phyloP scores from a whole-genome alignment of 495 filamentous ascomycete species.

The Extremus antarcticus region DNA sequence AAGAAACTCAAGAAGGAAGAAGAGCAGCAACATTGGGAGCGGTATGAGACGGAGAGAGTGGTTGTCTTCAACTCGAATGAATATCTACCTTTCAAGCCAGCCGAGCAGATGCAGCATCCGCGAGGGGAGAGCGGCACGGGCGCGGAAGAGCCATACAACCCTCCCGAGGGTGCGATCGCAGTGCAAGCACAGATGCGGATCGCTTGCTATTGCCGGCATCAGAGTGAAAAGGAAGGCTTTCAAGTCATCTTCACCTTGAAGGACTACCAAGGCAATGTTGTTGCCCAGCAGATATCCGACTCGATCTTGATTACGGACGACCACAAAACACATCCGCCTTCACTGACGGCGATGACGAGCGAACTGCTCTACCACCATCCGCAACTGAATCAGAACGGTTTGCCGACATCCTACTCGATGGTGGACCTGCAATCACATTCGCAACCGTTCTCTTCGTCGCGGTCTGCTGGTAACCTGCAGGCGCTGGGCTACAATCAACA shows the following conservation, averaged over 20 bases:
- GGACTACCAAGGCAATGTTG: constrained; percentile 56
- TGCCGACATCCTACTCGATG: constrained; percentile 17
- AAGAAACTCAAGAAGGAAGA: constrained; percentile 82
- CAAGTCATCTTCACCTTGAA: constrained; percentile 92
- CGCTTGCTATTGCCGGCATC: constrained; percentile 91
- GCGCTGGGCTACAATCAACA: constrained; percentile 6
- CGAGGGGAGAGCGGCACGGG: constrained; percentile 19
- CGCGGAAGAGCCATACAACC: constrained; percentile 10
- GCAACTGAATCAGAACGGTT: background rate
- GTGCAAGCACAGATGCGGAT: constrained; percentile 88
- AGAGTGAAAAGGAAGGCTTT: constrained; percentile 82
- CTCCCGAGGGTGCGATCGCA: constrained; percentile 54
- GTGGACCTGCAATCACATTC: constrained; percentile 5
- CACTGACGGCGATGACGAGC: constrained; percentile 1
- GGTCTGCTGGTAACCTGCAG: constrained; percentile 18
- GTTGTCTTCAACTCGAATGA: constrained; percentile 93
- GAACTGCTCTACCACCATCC: background rate
- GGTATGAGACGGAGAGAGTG: constrained; percentile 65
- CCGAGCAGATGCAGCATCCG: constrained; percentile 32
- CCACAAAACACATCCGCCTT: constrained; percentile 63
- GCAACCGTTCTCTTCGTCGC: constrained; percentile 12
- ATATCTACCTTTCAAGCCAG: constrained; percentile 68
- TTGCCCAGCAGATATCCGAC: constrained; percentile 75
- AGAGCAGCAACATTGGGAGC: constrained; percentile 69
- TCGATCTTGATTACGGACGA: constrained; percentile 95